These are phyloP conservation scores for Stagonosporopsis chrysanthemi DNA, from an alignment of 2,329 filamentous ascomycete species.

Conservation along the genomic window DNA sequence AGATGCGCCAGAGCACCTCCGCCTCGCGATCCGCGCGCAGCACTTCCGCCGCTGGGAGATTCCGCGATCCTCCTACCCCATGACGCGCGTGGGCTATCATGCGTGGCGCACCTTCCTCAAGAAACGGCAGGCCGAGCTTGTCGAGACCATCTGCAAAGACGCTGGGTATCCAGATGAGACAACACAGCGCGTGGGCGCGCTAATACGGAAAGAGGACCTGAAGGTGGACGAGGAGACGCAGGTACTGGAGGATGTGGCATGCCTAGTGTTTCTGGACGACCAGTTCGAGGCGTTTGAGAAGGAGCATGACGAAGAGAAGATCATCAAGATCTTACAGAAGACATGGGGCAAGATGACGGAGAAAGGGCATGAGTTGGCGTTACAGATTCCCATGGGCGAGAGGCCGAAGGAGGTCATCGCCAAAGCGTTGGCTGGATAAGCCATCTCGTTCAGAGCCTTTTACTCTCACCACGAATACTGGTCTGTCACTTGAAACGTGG, in stretches of 20 bases:
- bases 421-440: conserved; percentile 43
- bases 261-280: conserved; percentile 85
- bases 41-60: conserved; percentile 89
- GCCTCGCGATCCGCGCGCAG: conserved; percentile 81
- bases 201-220: conserved; percentile 82
- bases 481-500: too few relatives aligned
- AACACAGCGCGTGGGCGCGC: conserved; percentile 67
- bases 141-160: conserved; percentile 60
- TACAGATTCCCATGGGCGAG: conserved; percentile 45
- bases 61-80: conserved; percentile 74
- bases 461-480: not conserved
- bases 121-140: conserved; percentile 73
- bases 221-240: conserved; percentile 72
- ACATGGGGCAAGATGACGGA: conserved; percentile 53
- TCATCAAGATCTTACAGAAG: conserved; percentile 60
- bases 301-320: conserved; percentile 78
- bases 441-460: not conserved
- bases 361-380: conserved; percentile 44
- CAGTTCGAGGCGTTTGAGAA: conserved; percentile 83
- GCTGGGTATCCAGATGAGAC: conserved; percentile 62
- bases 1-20: conserved; percentile 69
- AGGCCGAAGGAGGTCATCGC: conserved; percentile 39
- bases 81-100: conserved; percentile 78
- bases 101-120: conserved; percentile 78
- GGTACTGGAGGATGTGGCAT: conserved; percentile 83